Conservation (phyloP, 2,329 filamentous ascomycete species). For the Pseudocercospora macadamiae region DNA sequence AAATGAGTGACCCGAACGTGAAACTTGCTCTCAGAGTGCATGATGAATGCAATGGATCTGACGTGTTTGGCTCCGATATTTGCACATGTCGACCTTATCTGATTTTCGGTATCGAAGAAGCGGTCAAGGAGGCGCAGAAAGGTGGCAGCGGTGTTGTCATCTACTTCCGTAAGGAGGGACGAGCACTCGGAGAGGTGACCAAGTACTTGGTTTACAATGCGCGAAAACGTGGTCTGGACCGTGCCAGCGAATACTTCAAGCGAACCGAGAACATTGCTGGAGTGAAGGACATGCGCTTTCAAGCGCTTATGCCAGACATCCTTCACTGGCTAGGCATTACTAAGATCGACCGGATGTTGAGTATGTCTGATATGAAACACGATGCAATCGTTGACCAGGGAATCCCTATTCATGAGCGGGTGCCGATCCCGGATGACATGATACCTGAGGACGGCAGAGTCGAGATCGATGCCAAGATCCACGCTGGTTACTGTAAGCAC, state of each 20-base stretch:
- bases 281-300: slow-evolving; percentile 93
- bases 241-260: slow-evolving; percentile 90
- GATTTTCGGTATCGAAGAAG: slow-evolving; percentile 95
- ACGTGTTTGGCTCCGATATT: slow-evolving; percentile 97
- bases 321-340: slow-evolving; percentile 97
- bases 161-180: slow-evolving; percentile 97
- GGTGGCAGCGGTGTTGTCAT: slow-evolving; percentile 94
- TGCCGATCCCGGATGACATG: slow-evolving; percentile 90
- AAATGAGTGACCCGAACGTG: slow-evolving; percentile 84
- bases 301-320: slow-evolving; percentile 90
- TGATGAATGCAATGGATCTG: slow-evolving; percentile 90
- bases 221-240: slow-evolving; percentile 75
- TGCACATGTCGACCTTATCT: slow-evolving; percentile 96
- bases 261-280: slow-evolving; percentile 98
- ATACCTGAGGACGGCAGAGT: slow-evolving; percentile 93
- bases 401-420: slow-evolving; percentile 40
- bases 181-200: slow-evolving; percentile 91
- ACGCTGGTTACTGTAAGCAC: slow-evolving; percentile 67
- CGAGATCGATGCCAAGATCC: slow-evolving; percentile 99
- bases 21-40: slow-evolving; percentile 83
- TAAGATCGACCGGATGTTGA: slow-evolving; percentile 98
- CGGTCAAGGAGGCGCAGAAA: slow-evolving; percentile 93
- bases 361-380: slow-evolving; percentile 98
- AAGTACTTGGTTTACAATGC: slow-evolving; percentile 85
- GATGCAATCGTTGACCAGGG: slow-evolving; percentile 73